Evolutionary conservation across 352 stramenopile species (phyloP), one percentile per base, ranked within the genome.

Genomic region (Paralagenidium karlingii): DNA sequence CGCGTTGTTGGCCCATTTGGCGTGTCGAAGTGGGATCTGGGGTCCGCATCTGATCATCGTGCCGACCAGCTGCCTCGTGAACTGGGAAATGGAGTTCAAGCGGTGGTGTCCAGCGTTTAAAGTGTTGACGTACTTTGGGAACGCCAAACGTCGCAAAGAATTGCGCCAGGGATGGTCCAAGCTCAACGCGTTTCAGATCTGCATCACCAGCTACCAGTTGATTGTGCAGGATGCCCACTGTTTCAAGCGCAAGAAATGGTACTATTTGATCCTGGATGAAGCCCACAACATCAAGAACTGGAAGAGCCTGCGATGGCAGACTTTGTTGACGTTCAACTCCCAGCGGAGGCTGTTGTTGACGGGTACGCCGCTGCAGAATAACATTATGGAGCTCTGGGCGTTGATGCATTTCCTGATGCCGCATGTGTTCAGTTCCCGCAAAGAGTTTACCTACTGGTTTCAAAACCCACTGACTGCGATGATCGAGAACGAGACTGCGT

Each of bases 211-310:
- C 25, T 99, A 99, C 60, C 94, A 99, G 47, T 68, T 99, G 10
- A 94, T 94, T 9, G 92, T 99, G 3, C 90, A 98, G 53, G 96
- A 99, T 59, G 79, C 93, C 3, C 88, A 94, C 47, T 94, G 90
- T 34, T 98, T 99, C 53, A 96, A 97, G 47, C 69, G 95, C 24
- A 98, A 98, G 47, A 97, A 97, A 45, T 99, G 96, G 95, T 99
- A 98, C 53, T 98, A 98, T 53, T 49, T 99, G 7, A 97, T 99
- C 36, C 55, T 99, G 3, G 95, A 99, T 40, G 96, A 99, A 69
- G 96, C 95, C 3, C 96, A 99, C 58, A 97, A 98, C 52, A 99
- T 99, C 58, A 99, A 99, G 59, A 99, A 99, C 58, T 99, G 97
- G 76, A 94, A 98, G 49, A 96, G 70, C 41, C 75, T 98, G 53